phyloP scores from a whole-genome alignment of 495 filamentous ascomycete species.

The Penicillium goetzii region DNA sequence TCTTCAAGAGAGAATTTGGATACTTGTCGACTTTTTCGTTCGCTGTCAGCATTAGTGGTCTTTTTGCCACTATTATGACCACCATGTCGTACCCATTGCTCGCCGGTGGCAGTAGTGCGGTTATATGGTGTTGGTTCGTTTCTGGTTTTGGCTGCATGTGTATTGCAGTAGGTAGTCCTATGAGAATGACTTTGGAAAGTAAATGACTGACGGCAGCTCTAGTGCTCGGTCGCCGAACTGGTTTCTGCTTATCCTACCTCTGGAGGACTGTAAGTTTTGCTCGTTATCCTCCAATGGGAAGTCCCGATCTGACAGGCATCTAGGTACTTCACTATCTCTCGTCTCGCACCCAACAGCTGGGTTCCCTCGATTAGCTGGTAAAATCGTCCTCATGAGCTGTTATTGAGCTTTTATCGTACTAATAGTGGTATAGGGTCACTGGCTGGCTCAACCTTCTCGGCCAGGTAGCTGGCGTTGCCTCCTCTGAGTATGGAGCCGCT shows the following conservation, averaged over 20 bases:
- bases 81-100: constrained; percentile 63
- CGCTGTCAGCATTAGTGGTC: constrained; percentile 62
- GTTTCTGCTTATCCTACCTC: constrained; percentile 58
- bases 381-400: background rate
- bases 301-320: background rate
- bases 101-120: constrained; percentile 62
- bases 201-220: background rate
- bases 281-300: background rate
- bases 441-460: constrained; percentile 73
- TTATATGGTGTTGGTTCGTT: constrained; percentile 68
- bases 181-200: background rate
- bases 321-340: constrained; percentile 50
- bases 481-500: constrained; percentile 67
- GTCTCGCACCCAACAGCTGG: constrained; percentile 43
- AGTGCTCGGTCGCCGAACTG: constrained; percentile 55
- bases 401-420: background rate
- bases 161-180: constrained; percentile 51
- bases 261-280: constrained; percentile 41
- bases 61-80: constrained; percentile 64
- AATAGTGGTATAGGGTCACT: constrained; percentile 27
- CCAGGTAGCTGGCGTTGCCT: constrained; percentile 66
- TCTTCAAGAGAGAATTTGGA: constrained; percentile 68
- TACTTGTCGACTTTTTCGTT: constrained; percentile 66
- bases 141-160: constrained; percentile 66
- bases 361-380: constrained; percentile 47